phyloP scores from a whole-genome alignment of 805 yeast genomes.

The Starmera pachycereana region DNA sequence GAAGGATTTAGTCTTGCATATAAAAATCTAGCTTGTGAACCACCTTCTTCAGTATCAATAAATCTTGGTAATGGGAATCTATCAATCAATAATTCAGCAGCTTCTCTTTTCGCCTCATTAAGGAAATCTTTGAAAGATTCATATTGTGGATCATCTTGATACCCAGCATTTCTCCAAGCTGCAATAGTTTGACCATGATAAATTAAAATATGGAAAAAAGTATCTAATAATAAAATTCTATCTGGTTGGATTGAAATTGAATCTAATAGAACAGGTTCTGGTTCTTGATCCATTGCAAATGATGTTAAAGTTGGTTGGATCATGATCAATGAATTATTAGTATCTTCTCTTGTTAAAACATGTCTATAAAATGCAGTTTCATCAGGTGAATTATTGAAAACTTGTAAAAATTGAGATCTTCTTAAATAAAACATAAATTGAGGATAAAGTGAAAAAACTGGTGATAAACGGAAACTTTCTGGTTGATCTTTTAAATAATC shows the following conservation, averaged over 20 bases:
- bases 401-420: slow-evolving; percentile 91
- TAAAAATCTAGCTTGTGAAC: slow-evolving; percentile 95
- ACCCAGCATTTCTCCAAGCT: slow-evolving; percentile 92
- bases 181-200: slow-evolving; percentile 94
- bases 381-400: slow-evolving; percentile 96
- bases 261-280: slow-evolving; percentile 85
- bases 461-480: slow-evolving; percentile 70
- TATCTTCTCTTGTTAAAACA: slow-evolving; percentile 82
- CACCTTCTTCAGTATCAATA: slow-evolving; percentile 96
- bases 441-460: slow-evolving; percentile 80
- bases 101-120: slow-evolving; percentile 85
- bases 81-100: slow-evolving; percentile 82
- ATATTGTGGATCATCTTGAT: slow-evolving; percentile 85
- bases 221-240: slow-evolving; percentile 78
- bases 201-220: slow-evolving; percentile 92
- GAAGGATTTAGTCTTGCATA: slow-evolving; percentile 93
- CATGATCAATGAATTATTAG: slow-evolving; percentile 88
- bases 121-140: slow-evolving; percentile 78
- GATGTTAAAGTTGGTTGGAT: slow-evolving; percentile 94
- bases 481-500: slow-evolving; percentile 86
- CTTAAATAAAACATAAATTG: slow-evolving; percentile 94
- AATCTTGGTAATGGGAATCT: slow-evolving; percentile 97
- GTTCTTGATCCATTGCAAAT: slow-evolving; percentile 75
- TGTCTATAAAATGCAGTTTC: slow-evolving; percentile 97
- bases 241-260: slow-evolving; percentile 88